A percentile compares a stretch with the other conserved stretches of the same genome.
Evolutionary conservation across 164 flowering plant species (phyloP).

Genomic region (Warburgia ugandensis): DNA sequence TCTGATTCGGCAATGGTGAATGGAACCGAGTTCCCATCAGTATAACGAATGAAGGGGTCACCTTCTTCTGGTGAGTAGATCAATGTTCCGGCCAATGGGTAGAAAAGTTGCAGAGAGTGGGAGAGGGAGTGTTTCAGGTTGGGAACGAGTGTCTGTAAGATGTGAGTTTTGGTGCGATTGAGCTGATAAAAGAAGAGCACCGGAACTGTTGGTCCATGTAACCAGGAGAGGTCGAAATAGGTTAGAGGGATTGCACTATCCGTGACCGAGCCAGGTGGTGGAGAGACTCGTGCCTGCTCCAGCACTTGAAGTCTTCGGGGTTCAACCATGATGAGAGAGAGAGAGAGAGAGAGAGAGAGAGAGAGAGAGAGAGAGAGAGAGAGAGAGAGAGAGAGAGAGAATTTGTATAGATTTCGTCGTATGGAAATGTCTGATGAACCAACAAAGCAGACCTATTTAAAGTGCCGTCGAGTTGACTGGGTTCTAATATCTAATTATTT

Average conservation of each 20-base stretch:
- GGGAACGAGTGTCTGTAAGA: slow-evolving; percentile 24
- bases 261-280: slow-evolving; percentile 9
- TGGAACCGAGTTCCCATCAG: slow-evolving; percentile 25
- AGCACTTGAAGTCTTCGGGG: no score
- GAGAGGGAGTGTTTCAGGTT: slow-evolving; percentile 31
- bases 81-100: slow-evolving; percentile 31
- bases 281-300: background rate
- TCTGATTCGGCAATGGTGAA: slow-evolving; percentile 16
- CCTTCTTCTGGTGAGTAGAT: slow-evolving; percentile 15
- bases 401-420: no score
- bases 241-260: slow-evolving; percentile 5
- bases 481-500: no score
- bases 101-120: slow-evolving; percentile 34
- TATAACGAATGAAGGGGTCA: slow-evolving; percentile 21
- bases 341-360: no score
- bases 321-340: no score
- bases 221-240: slow-evolving; percentile 11
- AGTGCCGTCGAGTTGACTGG: no score
- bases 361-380: no score
- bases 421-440: no score
- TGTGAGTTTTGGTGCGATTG: slow-evolving; percentile 12
- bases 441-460: no score
- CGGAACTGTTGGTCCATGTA: background rate
- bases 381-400: no score
- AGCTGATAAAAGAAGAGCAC: slow-evolving; percentile 14